A percentile compares a stretch with the other conserved stretches of the same genome.
These are phyloP conservation scores for Schizophyllum commune DNA, from an alignment of 1,284 basidiomycete species.

Conservation along the genomic window DNA sequence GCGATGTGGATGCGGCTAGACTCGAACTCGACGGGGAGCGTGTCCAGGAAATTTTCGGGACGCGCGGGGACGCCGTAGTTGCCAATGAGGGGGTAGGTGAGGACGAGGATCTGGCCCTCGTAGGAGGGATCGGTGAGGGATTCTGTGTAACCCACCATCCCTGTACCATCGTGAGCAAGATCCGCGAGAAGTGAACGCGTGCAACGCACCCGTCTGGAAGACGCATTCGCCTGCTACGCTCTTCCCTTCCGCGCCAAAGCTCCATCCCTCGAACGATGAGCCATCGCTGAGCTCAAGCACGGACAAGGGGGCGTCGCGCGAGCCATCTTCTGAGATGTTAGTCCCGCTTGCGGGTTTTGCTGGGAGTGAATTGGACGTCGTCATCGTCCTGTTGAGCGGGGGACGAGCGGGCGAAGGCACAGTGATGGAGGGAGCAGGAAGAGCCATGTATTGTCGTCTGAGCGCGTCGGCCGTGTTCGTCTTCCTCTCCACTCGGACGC, in stretches of 20 bases:
- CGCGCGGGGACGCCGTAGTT: conserved; percentile 98
- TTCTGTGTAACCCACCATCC: conserved; percentile 99
- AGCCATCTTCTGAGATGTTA: conserved; percentile 24
- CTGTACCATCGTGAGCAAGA: conserved; percentile 32
- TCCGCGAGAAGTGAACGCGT: conserved; percentile 3
- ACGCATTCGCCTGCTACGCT: conserved; percentile 97
- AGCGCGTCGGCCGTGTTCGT: conserved; percentile 20
- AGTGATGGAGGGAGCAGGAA: conserved; percentile 14
- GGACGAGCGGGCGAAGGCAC: conserved; percentile 1
- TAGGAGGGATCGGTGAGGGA: conserved; percentile 99
- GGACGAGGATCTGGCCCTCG: conserved; percentile 94
- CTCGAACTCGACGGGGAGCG: conserved; percentile 82
- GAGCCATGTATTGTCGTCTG: conserved; percentile 14
- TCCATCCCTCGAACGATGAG: conserved; percentile 81
- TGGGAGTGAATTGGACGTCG: conserved; percentile 32
- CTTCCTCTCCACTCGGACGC: conserved; percentile 51
- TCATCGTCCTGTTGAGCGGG: conserved; percentile 30
- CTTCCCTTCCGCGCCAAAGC: conserved; percentile 89
- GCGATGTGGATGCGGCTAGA: conserved; percentile 92
- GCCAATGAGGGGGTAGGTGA: conserved; percentile 95
- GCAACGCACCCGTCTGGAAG: conserved; percentile 86
- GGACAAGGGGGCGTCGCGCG: conserved; percentile 14
- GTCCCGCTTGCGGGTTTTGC: conserved; percentile 47
- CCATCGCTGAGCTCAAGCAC: conserved; percentile 93
- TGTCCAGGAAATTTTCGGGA: conserved; percentile 42